These are phyloP conservation scores for Xylariaceae sp. DNA, from an alignment of 2,329 filamentous ascomycete species.

Conservation along the genomic window DNA sequence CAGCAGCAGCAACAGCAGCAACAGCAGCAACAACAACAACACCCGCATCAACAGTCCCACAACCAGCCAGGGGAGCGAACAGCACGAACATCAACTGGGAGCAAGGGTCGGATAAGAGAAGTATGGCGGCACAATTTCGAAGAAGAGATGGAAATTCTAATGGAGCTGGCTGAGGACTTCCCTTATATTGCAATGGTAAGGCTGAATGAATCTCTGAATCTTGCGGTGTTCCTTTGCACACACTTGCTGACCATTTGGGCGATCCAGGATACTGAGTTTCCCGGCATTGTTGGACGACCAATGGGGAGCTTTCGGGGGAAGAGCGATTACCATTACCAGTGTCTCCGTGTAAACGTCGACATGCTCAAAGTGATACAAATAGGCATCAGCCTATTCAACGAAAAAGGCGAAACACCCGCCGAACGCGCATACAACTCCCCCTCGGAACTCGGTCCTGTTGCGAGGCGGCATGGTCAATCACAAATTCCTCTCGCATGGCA, in stretches of 20 bases:
- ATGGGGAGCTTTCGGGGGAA: slow-evolving; percentile 94
- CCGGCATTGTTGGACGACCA: slow-evolving; percentile 90
- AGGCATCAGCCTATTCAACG: slow-evolving; percentile 86
- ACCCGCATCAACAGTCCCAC: slow-evolving; percentile 43
- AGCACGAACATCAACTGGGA: slow-evolving; percentile 40
- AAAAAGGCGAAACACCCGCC: slow-evolving; percentile 81
- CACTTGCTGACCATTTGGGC: slow-evolving; percentile 20
- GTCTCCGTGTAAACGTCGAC: slow-evolving; percentile 92
- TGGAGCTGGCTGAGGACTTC: slow-evolving; percentile 81
- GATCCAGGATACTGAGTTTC: slow-evolving; percentile 88
- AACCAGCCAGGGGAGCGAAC: slow-evolving; percentile 32
- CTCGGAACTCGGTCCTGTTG: slow-evolving; percentile 35
- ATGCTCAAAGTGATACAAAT: slow-evolving; percentile 97
- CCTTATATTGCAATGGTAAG: slow-evolving; percentile 96
- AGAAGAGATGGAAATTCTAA: slow-evolving; percentile 81
- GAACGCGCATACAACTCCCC: slow-evolving; percentile 52
- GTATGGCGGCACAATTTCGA: slow-evolving; percentile 92
- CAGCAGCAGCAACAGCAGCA: slow-evolving; percentile 35
- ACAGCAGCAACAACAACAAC: slow-evolving; percentile 46
- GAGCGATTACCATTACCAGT: slow-evolving; percentile 98
- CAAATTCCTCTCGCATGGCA: slow-evolving; percentile 89
- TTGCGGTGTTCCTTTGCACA: slow-evolving; percentile 6
- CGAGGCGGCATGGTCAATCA: slow-evolving; percentile 38
- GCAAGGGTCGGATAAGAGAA: slow-evolving; percentile 81
- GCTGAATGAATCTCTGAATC: not conserved